These are phyloP conservation scores for Talaromyces stipitatus DNA, from an alignment of 495 filamentous ascomycete species.

Conservation along the genomic window DNA sequence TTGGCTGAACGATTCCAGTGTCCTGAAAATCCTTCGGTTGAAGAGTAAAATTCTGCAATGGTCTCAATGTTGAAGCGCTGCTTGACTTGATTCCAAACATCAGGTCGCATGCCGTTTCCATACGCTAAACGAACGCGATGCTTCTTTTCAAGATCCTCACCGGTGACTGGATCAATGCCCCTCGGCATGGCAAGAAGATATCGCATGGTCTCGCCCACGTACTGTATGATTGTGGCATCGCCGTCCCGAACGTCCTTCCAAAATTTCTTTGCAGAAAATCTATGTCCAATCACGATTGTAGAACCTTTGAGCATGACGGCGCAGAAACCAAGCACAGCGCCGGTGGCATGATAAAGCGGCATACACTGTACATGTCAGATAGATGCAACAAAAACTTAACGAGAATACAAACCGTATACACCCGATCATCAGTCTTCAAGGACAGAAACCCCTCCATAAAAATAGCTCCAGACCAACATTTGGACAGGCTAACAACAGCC, in stretches of 20 bases:
- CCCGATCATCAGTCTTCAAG: slow-evolving; percentile 52
- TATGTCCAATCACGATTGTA: slow-evolving; percentile 66
- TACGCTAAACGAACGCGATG: slow-evolving; percentile 76
- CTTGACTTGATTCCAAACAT: slow-evolving; percentile 86
- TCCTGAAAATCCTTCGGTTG: slow-evolving; percentile 71
- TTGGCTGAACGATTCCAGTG: slow-evolving; percentile 73
- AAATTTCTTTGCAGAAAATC: slow-evolving; percentile 77
- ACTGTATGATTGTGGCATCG: slow-evolving; percentile 79
- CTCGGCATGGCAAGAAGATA: slow-evolving; percentile 76
- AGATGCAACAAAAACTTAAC: background rate
- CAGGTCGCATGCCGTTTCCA: slow-evolving; percentile 87
- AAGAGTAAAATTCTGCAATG: slow-evolving; percentile 83
- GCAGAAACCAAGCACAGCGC: slow-evolving; percentile 60
- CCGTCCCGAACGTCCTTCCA: slow-evolving; percentile 70
- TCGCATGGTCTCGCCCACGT: slow-evolving; percentile 90
- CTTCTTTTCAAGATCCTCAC: slow-evolving; percentile 67
- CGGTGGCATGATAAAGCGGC: slow-evolving; percentile 91
- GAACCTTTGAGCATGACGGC: slow-evolving; percentile 50
- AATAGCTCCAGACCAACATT: slow-evolving; percentile 43
- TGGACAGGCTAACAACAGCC: slow-evolving; percentile 76
- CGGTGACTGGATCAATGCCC: slow-evolving; percentile 52
- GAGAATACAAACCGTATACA: slow-evolving; percentile 62
- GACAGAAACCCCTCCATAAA: slow-evolving; percentile 52
- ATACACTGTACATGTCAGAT: slow-evolving; percentile 53
- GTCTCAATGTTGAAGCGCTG: slow-evolving; percentile 75